phyloP scores from a whole-genome alignment of 768 basidiomycete species.

The Hebeloma cylindrosporum region DNA sequence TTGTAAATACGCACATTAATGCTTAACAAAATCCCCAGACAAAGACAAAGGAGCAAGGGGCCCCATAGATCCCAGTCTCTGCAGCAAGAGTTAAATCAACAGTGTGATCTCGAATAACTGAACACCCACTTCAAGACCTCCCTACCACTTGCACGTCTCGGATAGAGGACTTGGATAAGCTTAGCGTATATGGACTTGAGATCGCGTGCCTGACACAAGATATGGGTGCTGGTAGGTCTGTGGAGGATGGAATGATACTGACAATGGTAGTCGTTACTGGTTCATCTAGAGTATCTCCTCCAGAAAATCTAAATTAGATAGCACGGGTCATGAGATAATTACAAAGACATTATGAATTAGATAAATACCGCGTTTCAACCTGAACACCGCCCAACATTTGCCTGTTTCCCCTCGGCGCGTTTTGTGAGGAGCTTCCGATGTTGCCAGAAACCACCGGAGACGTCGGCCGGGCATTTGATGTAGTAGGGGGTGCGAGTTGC shows the following conservation, averaged over 20 bases:
- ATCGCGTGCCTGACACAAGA: constrained; percentile 68
- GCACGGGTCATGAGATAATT: neutral
- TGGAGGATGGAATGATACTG: constrained; percentile 24
- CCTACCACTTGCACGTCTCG: constrained; percentile 67
- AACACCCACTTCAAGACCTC: constrained; percentile 73
- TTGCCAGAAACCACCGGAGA: constrained; percentile 62
- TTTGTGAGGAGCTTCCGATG: constrained; percentile 55
- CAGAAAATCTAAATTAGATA: constrained; percentile 58
- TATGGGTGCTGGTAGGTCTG: neutral
- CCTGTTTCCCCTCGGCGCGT: constrained; percentile 44
- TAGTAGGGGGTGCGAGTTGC: constrained; percentile 45
- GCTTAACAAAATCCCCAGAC: constrained; percentile 82
- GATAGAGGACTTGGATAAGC: constrained; percentile 91
- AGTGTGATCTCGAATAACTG: neutral
- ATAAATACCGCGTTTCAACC: constrained; percentile 80
- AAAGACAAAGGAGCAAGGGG: constrained; percentile 79
- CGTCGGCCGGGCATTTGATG: constrained; percentile 29
- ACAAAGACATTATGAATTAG: neutral
- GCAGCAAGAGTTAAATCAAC: neutral
- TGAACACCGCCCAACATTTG: constrained; percentile 81
- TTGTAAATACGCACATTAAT: constrained; percentile 58
- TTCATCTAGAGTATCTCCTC: constrained; percentile 88
- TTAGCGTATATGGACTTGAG: constrained; percentile 89
- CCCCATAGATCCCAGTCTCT: constrained; percentile 99
- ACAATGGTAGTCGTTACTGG: constrained; percentile 89